These are phyloP conservation scores for Coniella lustricola DNA, from an alignment of 2,329 filamentous ascomycete species.

Conservation along the genomic window DNA sequence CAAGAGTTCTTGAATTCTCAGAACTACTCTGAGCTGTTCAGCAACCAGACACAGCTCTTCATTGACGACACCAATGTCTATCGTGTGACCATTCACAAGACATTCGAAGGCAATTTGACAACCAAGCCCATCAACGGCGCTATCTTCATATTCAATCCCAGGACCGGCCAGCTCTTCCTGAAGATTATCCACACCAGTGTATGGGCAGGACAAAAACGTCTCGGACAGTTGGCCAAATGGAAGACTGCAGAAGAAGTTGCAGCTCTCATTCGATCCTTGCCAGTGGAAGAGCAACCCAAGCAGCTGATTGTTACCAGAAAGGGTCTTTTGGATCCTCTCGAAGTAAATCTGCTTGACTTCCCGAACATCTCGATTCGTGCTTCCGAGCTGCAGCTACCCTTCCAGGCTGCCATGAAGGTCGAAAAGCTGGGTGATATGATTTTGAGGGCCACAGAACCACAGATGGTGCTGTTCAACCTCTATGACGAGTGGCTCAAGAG, in stretches of 20 bases:
- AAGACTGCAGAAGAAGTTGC: constrained; percentile 99
- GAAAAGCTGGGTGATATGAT: constrained; percentile 99
- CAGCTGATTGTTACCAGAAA: constrained; percentile 98
- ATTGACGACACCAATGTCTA: constrained; percentile 99
- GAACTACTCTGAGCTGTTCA: constrained; percentile 98
- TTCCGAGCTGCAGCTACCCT: constrained; percentile 91
- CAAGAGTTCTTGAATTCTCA: constrained; percentile 99
- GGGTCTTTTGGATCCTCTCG: constrained; percentile 90
- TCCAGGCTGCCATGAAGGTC: constrained; percentile 99
- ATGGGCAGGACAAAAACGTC: constrained; percentile 98
- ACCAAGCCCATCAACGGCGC: constrained; percentile 99
- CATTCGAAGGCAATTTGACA: constrained; percentile 96
- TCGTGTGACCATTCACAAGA: constrained; percentile 99
- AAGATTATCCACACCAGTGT: constrained; percentile 99
- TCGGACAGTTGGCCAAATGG: constrained; percentile 97
- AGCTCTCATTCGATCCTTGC: constrained; percentile 87
- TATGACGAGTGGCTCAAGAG: constrained; percentile 99
- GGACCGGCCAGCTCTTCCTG: constrained; percentile 92
- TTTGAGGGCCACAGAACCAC: constrained; percentile 91
- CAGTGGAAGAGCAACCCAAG: constrained; percentile 97
- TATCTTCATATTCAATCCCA: constrained; percentile 99
- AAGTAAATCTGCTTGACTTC: constrained; percentile 96
- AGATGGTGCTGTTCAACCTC: constrained; percentile 98
- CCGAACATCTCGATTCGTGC: constrained; percentile 98
- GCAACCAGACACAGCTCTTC: constrained; percentile 97